Percentiles rank a stretch among this genome's conserved stretches.
These are phyloP conservation scores for Spironucleus salmonicida DNA, from an alignment of 208 protist species.

Conservation along the genomic window DNA sequence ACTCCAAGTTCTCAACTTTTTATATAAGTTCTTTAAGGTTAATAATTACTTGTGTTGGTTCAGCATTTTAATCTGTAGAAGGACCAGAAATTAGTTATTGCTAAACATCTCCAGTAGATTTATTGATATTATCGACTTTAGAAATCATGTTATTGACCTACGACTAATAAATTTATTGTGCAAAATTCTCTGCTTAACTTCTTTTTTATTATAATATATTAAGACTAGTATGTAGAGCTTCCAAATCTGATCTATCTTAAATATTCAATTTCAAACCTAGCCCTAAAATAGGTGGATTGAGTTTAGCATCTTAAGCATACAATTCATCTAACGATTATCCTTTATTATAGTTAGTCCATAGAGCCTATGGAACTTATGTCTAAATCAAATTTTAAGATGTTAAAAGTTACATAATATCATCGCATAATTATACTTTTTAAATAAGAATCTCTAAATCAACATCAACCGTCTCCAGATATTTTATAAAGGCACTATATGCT, in stretches of 20 bases:
- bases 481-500: not conserved
- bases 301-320: not conserved
- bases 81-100: not conserved
- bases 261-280: not conserved
- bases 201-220: not conserved
- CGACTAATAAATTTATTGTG: not conserved
- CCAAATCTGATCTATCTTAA: not conserved
- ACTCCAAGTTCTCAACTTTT: too few species aligned
- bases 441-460: slow-evolving; percentile 1
- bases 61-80: not conserved
- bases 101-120: not conserved
- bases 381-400: not conserved
- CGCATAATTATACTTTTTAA: not conserved
- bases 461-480: not conserved
- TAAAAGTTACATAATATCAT: slow-evolving; percentile 5
- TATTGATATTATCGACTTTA: not conserved
- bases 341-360: not conserved
- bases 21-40: not conserved
- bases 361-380: not conserved
- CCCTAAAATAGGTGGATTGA: not conserved
- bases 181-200: not conserved
- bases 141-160: not conserved
- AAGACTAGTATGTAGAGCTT: not conserved
- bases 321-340: not conserved
- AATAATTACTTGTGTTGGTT: not conserved